phyloP scores from a whole-genome alignment of 192 early-diverging fungal species.

The Rhizoclosmatium sp. region DNA sequence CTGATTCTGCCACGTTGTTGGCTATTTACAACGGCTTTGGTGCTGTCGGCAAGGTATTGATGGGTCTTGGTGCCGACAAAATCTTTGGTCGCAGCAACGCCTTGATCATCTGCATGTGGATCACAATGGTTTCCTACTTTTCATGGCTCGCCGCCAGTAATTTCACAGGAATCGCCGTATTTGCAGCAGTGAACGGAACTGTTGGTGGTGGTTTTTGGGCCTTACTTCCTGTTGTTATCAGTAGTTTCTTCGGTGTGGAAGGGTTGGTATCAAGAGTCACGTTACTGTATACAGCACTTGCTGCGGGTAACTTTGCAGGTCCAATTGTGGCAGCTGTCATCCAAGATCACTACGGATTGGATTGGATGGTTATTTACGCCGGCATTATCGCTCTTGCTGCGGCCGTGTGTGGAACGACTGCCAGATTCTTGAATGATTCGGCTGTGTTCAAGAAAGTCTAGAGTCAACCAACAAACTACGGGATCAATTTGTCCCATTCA shows the following conservation, averaged over 20 bases:
- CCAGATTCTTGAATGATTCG: background rate
- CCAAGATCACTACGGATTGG: conserved; percentile 5
- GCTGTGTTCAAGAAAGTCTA: conserved; percentile 17
- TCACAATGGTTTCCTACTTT: conserved; percentile 24
- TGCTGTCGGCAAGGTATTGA: conserved; percentile 67
- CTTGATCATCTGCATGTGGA: conserved; percentile 54
- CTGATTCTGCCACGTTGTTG: conserved; percentile 11
- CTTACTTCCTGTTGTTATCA: conserved; percentile 46
- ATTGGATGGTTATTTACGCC: conserved; percentile 20
- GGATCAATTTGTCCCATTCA: background rate
- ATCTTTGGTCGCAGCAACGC: conserved; percentile 69
- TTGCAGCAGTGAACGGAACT: conserved; percentile 51
- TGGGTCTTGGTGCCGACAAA: conserved; percentile 70
- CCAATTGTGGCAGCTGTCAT: conserved; percentile 24
- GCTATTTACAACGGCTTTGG: conserved; percentile 74
- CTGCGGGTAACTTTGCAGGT: conserved; percentile 37
- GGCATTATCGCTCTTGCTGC: background rate
- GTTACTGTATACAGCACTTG: conserved; percentile 23
- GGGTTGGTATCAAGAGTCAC: conserved; percentile 22
- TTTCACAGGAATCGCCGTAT: conserved; percentile 31
- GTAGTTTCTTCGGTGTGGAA: conserved; percentile 26
- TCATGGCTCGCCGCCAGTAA: conserved; percentile 4
- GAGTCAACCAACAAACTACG: background rate
- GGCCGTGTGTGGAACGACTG: background rate
- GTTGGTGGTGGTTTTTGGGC: conserved; percentile 33